phyloP scores from a whole-genome alignment of 2,329 filamentous ascomycete species.

The Saccharata proteae region DNA sequence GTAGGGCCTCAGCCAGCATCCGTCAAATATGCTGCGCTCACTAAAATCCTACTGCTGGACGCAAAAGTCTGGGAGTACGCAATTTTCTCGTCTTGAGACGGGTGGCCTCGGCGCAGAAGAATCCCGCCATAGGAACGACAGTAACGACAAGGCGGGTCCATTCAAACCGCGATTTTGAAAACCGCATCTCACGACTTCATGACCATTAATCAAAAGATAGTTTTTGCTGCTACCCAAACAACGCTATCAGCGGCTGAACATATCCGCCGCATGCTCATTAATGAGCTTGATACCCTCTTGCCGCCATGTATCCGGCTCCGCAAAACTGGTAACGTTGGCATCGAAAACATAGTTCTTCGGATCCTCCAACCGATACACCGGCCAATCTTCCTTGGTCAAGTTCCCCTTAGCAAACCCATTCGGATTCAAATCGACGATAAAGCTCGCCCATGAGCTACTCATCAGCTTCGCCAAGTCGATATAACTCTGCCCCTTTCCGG shows the following conservation, averaged over 20 bases:
- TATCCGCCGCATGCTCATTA: constrained; percentile 12
- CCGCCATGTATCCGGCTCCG: constrained; percentile 33
- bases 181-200: too few species aligned
- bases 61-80: too few species aligned
- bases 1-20: too few species aligned
- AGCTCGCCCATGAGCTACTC: constrained; percentile 33
- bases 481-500: constrained; percentile 24
- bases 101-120: too few species aligned
- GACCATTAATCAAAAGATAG: too few species aligned
- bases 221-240: too few species aligned
- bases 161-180: too few species aligned
- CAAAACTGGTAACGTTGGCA: constrained; percentile 30
- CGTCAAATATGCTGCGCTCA: too few species aligned
- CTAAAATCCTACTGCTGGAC: too few species aligned
- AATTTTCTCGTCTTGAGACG: too few species aligned
- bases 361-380: constrained; percentile 23
- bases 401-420: constrained; percentile 18
- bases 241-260: constrained; percentile 5
- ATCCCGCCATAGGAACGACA: too few species aligned
- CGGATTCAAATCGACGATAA: constrained; percentile 31
- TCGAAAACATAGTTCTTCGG: constrained; percentile 35
- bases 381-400: constrained; percentile 25
- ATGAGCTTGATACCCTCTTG: constrained; percentile 34
- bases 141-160: too few species aligned
- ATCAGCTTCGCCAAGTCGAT: constrained; percentile 30